Conservation (phyloP, 2,329 filamentous ascomycete genomes). For the Fusarium humuli region DNA sequence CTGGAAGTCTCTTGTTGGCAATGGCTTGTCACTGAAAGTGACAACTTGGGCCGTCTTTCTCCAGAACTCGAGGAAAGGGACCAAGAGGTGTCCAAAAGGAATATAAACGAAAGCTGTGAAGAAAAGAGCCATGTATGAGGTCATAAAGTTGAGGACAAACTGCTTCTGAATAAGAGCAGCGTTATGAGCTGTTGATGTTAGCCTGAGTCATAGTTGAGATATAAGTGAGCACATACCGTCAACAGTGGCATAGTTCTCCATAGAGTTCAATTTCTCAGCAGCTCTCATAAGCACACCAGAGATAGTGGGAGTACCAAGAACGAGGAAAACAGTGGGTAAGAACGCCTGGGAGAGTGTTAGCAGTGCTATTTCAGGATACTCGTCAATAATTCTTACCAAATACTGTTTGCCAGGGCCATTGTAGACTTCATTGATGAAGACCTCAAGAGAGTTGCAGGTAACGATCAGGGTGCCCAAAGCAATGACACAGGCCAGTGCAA, state of each 20-base stretch:
- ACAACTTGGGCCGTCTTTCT: conserved; percentile 78
- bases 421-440: conserved; percentile 96
- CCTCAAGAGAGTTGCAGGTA: conserved; percentile 89
- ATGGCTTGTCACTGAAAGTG: conserved; percentile 78
- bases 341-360: conserved; percentile 71
- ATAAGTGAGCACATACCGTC: conserved; percentile 61
- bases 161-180: conserved; percentile 90
- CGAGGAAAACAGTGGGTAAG: conserved; percentile 89
- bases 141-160: conserved; percentile 96
- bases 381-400: conserved; percentile 66
- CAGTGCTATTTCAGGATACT: neutral
- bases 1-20: conserved; percentile 74
- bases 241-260: conserved; percentile 92
- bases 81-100: conserved; percentile 85
- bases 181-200: conserved; percentile 70
- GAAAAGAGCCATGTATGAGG: conserved; percentile 91
- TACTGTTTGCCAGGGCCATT: conserved; percentile 87
- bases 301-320: conserved; percentile 81
- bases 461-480: conserved; percentile 86
- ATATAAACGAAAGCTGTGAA: conserved; percentile 95
- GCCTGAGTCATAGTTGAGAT: neutral
- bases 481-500: conserved; percentile 78
- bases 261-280: conserved; percentile 80
- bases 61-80: conserved; percentile 89
- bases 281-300: conserved; percentile 79